Evolutionary conservation across 1,284 basidiomycete species (phyloP), one percentile per base, ranked within the genome.

Genomic region (Pyrrhoderma noxium): DNA sequence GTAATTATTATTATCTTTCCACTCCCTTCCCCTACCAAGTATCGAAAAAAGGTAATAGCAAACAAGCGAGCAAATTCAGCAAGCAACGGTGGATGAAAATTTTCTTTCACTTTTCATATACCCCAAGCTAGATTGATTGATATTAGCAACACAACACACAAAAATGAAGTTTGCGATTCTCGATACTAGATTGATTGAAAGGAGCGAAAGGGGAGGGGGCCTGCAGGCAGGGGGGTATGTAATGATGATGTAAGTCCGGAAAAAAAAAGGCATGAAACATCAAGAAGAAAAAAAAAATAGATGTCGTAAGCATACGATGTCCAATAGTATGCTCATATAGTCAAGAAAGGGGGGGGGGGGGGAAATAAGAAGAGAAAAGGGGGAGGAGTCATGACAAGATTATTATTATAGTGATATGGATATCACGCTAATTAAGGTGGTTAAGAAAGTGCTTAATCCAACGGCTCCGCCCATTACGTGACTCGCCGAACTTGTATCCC

Each of bases 151-250:
- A 47, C 46, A 39, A 5, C 38, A 37, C 38, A 14, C 38, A 36
- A 19, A 34, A 34, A 18, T 16, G 31, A 34, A 50, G 37, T 23
- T 23, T 31, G 27, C 27, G 27, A 5, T 31, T 31, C 11, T 31
- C 5, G 38, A 50, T 27, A 14, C n/a, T 16, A 31, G 13, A 25
- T 8, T 25, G 36, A 18, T 21, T n/a, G 27, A 47, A 38, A 16
- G 27, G 16, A 18, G 38, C 13, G 35, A 53, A 53, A 21, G 31
- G 42, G 41, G 25, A 23, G 52, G 36, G 27, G 41, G 39, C 49
- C 52, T 53, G 52, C 46, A 38, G 9, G 52, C 47, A 53, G 46
- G 45, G 50, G 13, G 23, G 14, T 14, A 43, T 19, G 31, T 36
- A 2, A 38, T 37, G 16, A 38, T 37, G 16, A 19, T 34, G 44